phyloP scores from a whole-genome alignment of 805 yeast species.

The Maudiozyma bulderi region DNA sequence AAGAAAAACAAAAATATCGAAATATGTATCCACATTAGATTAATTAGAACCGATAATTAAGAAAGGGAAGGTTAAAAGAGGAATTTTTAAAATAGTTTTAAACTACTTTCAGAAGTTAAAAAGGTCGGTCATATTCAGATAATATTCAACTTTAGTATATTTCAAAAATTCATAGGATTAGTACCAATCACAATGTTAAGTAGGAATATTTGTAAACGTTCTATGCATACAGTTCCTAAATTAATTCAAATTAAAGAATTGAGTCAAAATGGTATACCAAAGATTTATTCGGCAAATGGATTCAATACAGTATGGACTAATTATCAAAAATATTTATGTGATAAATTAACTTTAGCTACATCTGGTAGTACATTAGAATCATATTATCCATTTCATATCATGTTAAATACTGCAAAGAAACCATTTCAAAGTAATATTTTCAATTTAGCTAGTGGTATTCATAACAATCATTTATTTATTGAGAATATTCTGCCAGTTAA shows the following conservation, averaged over 20 bases:
- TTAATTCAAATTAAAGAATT: constrained; percentile 13
- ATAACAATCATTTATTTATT: constrained; percentile 84
- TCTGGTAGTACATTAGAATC: constrained; percentile 75
- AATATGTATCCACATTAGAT: too few species aligned
- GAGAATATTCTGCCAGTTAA: constrained; percentile 36
- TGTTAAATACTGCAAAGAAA: constrained; percentile 55
- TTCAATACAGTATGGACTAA: constrained; percentile 72
- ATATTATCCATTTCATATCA: constrained; percentile 61
- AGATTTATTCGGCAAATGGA: constrained; percentile 36
- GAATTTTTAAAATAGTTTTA: too few species aligned
- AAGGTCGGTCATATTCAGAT: too few species aligned
- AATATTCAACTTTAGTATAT: too few species aligned
- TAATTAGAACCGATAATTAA: too few species aligned
- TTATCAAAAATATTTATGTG: constrained; percentile 58
- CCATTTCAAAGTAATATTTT: constrained; percentile 57
- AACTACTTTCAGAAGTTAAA: too few species aligned
- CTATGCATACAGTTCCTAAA: constrained; percentile 27
- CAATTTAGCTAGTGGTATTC: constrained; percentile 84
- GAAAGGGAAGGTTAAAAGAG: too few species aligned
- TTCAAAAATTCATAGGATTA: too few species aligned
- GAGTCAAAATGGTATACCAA: constrained; percentile 21
- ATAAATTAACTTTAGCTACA: constrained; percentile 53
- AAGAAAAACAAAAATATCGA: too few species aligned
- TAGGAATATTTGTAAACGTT: constrained; percentile 14
- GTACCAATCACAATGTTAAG: constrained; percentile 12